Evolutionary conservation across 345 rosid genomes (phyloP).

Genomic region (Syzygium aqueum): DNA sequence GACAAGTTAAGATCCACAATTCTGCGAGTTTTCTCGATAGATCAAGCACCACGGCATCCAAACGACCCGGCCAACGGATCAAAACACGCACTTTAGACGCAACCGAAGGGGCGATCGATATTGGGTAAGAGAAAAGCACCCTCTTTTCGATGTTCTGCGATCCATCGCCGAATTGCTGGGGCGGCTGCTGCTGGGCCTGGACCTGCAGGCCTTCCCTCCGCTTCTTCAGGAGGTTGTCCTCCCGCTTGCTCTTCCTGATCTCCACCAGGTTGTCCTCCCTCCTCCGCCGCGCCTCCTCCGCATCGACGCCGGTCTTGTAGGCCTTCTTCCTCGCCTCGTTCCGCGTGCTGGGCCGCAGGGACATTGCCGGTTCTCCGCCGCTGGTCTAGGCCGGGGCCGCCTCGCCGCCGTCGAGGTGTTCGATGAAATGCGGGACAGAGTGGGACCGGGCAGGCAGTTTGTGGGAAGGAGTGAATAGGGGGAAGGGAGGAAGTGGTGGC

Average conservation of each 20-base stretch:
- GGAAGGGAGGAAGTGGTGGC: neutral
- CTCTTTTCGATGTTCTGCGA: slow-evolving; percentile 52
- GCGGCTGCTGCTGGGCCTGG: slow-evolving; percentile 33
- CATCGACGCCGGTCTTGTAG: slow-evolving; percentile 67
- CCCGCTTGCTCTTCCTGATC: slow-evolving; percentile 71
- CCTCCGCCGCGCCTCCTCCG: slow-evolving; percentile 66
- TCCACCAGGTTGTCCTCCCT: slow-evolving; percentile 75
- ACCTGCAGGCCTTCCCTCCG: slow-evolving; percentile 56
- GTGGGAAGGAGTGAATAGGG: neutral
- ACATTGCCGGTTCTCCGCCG: slow-evolving; percentile 16
- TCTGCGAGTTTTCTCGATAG: neutral
- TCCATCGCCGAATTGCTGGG: slow-evolving; percentile 13
- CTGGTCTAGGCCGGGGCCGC: neutral
- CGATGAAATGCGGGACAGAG: neutral
- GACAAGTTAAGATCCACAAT: neutral
- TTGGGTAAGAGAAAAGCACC: slow-evolving; percentile 18
- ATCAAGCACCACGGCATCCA: neutral
- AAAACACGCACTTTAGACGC: neutral
- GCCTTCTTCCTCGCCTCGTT: slow-evolving; percentile 63
- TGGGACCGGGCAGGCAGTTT: neutral
- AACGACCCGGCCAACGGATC: neutral
- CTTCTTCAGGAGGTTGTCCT: slow-evolving; percentile 65
- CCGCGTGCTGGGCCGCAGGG: slow-evolving; percentile 52
- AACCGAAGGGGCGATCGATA: neutral
- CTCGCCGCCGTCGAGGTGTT: neutral